Evolutionary conservation across 768 basidiomycete species (phyloP).

Genomic region (Xanthoconium purpureum): DNA sequence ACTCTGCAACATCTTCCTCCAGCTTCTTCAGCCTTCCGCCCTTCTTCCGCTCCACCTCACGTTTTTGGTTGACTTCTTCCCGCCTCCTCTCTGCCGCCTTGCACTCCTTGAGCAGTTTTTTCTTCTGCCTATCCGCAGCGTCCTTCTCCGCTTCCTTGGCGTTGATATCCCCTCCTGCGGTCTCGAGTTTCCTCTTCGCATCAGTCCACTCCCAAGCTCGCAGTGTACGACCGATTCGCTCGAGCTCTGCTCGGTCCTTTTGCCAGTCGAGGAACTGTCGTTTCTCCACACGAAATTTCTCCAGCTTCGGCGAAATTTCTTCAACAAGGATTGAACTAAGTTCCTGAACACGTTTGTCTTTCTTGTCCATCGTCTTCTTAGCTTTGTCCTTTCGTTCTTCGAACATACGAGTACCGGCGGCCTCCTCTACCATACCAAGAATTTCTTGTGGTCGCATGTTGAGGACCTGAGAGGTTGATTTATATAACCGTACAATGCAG

Average conservation of each 20-base stretch:
- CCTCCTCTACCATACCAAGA: constrained; percentile 97
- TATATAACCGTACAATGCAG: background rate
- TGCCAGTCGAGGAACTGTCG: constrained; percentile 86
- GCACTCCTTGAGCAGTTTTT: constrained; percentile 51
- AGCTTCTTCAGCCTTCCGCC: constrained; percentile 89
- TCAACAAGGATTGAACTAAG: constrained; percentile 75
- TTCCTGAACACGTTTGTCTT: constrained; percentile 93
- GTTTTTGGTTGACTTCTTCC: constrained; percentile 62
- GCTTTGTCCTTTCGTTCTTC: constrained; percentile 98
- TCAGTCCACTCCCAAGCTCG: constrained; percentile 89
- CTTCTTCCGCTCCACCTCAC: constrained; percentile 87
- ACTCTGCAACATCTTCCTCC: constrained; percentile 72
- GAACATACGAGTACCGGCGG: constrained; percentile 98
- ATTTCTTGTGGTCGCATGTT: constrained; percentile 99
- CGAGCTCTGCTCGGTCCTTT: constrained; percentile 84
- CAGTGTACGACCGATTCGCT: constrained; percentile 75
- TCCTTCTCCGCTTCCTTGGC: constrained; percentile 49
- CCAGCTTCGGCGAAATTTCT: constrained; percentile 92
- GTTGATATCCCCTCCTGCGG: constrained; percentile 56
- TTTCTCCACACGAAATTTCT: constrained; percentile 87
- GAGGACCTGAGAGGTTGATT: constrained; percentile 49
- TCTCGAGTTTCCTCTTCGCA: constrained; percentile 46
- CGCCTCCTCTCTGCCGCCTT: constrained; percentile 66
- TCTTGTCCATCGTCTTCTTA: constrained; percentile 92
- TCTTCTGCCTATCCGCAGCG: constrained; percentile 43